Percentiles rank a stretch among this genome's conserved stretches.
phyloP scores from a whole-genome alignment of 805 yeast species.

The Candida odintsovae region DNA sequence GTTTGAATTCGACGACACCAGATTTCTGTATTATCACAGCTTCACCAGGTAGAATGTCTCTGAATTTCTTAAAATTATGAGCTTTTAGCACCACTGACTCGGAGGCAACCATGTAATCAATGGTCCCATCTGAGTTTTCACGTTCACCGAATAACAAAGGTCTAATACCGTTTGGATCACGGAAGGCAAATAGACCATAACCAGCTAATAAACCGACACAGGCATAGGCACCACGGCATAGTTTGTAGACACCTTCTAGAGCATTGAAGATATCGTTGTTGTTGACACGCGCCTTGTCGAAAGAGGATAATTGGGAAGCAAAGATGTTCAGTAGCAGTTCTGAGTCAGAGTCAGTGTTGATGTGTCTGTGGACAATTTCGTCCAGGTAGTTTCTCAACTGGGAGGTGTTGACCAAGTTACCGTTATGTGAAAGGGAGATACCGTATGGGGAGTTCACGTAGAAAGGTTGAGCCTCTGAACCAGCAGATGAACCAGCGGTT shows the following conservation, averaged over 20 bases:
- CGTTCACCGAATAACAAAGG: slow-evolving; percentile 89
- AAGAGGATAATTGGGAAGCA: slow-evolving; percentile 86
- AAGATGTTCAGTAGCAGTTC: slow-evolving; percentile 85
- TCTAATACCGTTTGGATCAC: slow-evolving; percentile 96
- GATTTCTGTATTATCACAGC: slow-evolving; percentile 89
- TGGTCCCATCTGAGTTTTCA: slow-evolving; percentile 54
- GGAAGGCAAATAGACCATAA: slow-evolving; percentile 88
- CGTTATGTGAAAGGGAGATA: slow-evolving; percentile 84
- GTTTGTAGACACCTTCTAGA: slow-evolving; percentile 69
- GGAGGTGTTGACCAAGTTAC: slow-evolving; percentile 85
- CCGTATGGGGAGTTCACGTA: slow-evolving; percentile 98
- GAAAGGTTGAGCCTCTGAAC: slow-evolving; percentile 97
- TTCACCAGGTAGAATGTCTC: slow-evolving; percentile 91
- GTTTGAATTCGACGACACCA: slow-evolving; percentile 73
- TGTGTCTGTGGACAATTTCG: slow-evolving; percentile 92
- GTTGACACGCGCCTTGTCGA: slow-evolving; percentile 90
- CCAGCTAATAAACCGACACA: slow-evolving; percentile 95
- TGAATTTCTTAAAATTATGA: slow-evolving; percentile 72
- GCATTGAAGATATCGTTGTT: slow-evolving; percentile 86
- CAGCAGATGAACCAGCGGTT: slow-evolving; percentile 94
- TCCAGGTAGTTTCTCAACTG: slow-evolving; percentile 78
- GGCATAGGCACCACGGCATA: slow-evolving; percentile 95
- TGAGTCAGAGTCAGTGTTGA: slow-evolving; percentile 94
- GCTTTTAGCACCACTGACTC: slow-evolving; percentile 95
- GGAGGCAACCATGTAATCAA: slow-evolving; percentile 91